Conservation (phyloP, 2,329 filamentous ascomycete genomes). For the Lasiodiplodia sp. region DNA sequence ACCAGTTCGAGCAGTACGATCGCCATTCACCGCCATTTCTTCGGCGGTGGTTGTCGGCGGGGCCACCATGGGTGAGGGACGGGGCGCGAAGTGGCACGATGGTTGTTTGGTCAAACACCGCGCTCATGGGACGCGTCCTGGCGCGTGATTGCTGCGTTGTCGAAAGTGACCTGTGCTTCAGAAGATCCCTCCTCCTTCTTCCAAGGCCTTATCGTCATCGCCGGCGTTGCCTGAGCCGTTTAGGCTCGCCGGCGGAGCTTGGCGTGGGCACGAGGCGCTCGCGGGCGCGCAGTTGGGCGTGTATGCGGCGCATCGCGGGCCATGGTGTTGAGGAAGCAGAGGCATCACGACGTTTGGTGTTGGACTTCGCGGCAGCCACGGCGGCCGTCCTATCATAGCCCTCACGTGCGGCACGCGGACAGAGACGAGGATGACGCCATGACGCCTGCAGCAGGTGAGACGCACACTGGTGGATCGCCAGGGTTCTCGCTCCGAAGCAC, state of each 20-base stretch:
- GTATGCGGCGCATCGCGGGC: not conserved
- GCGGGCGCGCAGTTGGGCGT: not conserved
- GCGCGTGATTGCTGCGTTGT: slow-evolving; percentile 28
- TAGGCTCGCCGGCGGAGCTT: not conserved
- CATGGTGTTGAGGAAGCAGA: not conserved
- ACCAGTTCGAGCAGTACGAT: slow-evolving; percentile 28
- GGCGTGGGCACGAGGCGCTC: not conserved
- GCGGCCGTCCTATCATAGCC: not conserved
- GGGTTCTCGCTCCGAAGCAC: slow-evolving; percentile 8
- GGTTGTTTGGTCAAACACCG: not conserved
- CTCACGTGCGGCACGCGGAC: not conserved
- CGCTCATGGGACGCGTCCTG: slow-evolving; percentile 23
- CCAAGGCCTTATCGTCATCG: slow-evolving; percentile 14
- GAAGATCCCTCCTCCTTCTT: slow-evolving; percentile 16
- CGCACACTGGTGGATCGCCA: slow-evolving; percentile 22
- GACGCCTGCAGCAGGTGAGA: slow-evolving; percentile 11
- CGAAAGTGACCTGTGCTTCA: slow-evolving; percentile 22
- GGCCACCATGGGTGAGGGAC: slow-evolving; percentile 9
- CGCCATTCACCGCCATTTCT: slow-evolving; percentile 30
- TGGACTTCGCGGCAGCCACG: not conserved
- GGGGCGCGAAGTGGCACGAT: slow-evolving; percentile 19
- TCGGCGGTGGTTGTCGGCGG: slow-evolving; percentile 11
- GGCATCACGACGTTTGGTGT: not conserved
- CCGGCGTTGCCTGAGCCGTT: not conserved
- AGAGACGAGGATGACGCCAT: slow-evolving; percentile 13